Base-by-base conservation (phyloP, 495 filamentous ascomycete genomes). In the Penicillium fimorum region DNA sequence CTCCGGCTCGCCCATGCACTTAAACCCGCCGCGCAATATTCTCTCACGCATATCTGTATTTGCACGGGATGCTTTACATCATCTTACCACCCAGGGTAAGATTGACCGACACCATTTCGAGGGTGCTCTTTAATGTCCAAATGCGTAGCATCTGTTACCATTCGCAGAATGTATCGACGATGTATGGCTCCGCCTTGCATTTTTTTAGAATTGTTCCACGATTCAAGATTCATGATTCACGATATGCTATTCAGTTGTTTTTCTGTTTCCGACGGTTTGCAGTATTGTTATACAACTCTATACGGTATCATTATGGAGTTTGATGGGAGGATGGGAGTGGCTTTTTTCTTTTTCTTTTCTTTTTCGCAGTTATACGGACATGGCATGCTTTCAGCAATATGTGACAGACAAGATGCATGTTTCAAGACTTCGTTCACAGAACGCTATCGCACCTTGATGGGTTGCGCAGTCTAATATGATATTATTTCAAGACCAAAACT, bases 91-190 rank as follows among this genome's bases (percentile, higher is more conserved):
- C 15, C 22, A 11, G 13, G 17, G 52, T 24, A 10, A 35, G 11
- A 25, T 35, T 24, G 35, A 11, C 3, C 20, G 30, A 15, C 9
- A 22, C 33, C n/a, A n/a, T 20, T 27, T 48, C 5, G 22, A 13
- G 10, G 6, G 20, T 48, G 37, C 41, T 56, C 9, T 47, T 40
- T 33, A 10, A 4, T 51, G 40, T 46, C 32, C 44, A 37, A 38
- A 43, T 55, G 53, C 25, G 13, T 32, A 43, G 47, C 57, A 65
- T 65, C 32, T 50, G 22, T 61, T 68, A 55, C 25, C 30, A 60
- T 59, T 47, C 52, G 32, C 60, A 63, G 50, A 55, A 68, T 68
- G 58, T 63, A 61, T 38, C 47, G 30, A 33, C 40, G 41, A 58
- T 54, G 64, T 66, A 58, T 61, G 47, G 20, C 45, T 35, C 41